Conservation (phyloP, 148 eudicot genomes). For the Oxyria digyna region DNA sequence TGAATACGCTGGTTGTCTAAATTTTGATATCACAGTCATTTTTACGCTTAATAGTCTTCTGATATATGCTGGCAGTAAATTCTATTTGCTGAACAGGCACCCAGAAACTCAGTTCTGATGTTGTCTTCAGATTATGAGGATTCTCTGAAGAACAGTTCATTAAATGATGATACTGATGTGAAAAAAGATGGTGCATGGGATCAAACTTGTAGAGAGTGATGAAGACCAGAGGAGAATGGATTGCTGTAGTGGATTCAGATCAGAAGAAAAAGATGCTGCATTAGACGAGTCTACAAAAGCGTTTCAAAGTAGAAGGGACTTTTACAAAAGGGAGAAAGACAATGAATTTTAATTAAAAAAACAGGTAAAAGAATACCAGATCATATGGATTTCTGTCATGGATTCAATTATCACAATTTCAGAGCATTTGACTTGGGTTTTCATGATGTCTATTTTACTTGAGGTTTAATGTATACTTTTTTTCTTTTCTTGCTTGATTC, state of each 20-base stretch:
- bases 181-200: slow-evolving; percentile 10
- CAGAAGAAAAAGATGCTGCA: slow-evolving; percentile 17
- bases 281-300: slow-evolving; percentile 21
- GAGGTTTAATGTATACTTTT: background rate
- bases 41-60: background rate
- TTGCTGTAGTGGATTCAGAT: too few relatives aligned
- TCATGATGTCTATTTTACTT: background rate
- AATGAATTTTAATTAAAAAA: too few relatives aligned
- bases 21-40: background rate
- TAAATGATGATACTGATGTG: slow-evolving; percentile 16
- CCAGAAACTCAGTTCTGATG: slow-evolving; percentile 31
- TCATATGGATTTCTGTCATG: background rate
- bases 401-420: background rate
- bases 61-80: too few relatives aligned
- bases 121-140: slow-evolving; percentile 58
- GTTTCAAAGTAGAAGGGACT: slow-evolving; percentile 16
- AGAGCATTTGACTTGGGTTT: background rate
- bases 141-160: slow-evolving; percentile 28
- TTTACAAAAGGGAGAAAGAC: slow-evolving; percentile 41
- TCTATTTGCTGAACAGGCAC: slow-evolving; percentile 31
- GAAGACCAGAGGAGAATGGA: slow-evolving; percentile 17
- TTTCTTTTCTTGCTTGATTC: background rate
- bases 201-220: slow-evolving; percentile 12
- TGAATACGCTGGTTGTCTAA: background rate
- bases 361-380: background rate